phyloP scores from a whole-genome alignment of 1,284 basidiomycete genomes.

The Cutaneotrichosporon cavernicola region DNA sequence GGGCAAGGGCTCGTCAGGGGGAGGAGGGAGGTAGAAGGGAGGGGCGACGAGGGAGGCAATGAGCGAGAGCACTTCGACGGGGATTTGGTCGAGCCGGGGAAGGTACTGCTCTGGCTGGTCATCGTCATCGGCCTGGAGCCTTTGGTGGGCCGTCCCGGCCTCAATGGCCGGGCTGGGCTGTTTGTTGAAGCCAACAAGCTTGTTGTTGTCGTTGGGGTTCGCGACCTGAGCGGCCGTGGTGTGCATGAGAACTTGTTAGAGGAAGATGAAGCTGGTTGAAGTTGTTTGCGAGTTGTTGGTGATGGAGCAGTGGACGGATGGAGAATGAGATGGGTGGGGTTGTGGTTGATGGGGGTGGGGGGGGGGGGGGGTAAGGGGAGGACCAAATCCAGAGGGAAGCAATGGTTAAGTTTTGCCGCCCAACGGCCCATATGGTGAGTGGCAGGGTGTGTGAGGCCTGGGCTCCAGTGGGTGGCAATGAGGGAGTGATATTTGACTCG shows the following conservation, averaged over 20 bases:
- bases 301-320: not conserved
- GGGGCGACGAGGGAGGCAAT: conserved; percentile 40
- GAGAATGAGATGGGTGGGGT: not conserved
- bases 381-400: not conserved
- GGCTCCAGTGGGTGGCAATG: no score
- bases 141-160: not conserved
- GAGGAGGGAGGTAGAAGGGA: conserved; percentile 34
- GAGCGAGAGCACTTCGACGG: conserved; percentile 43
- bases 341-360: not conserved
- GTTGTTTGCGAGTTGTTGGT: not conserved
- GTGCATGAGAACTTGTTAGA: conserved; percentile 13
- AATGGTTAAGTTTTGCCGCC: not conserved
- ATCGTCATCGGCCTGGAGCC: not conserved
- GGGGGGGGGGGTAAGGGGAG: not conserved
- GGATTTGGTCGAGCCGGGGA: conserved; percentile 42
- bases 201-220: not conserved
- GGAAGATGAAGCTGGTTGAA: not conserved
- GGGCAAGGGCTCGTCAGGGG: conserved; percentile 17
- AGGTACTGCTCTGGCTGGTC: conserved; percentile 4
- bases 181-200: conserved; percentile 4
- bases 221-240: conserved; percentile 14
- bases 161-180: not conserved
- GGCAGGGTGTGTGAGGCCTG: no score
- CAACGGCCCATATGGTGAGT: not conserved
- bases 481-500: no score